phyloP scores from a whole-genome alignment of 768 basidiomycete genomes.

The Xerocomus brunneocitrinus region DNA sequence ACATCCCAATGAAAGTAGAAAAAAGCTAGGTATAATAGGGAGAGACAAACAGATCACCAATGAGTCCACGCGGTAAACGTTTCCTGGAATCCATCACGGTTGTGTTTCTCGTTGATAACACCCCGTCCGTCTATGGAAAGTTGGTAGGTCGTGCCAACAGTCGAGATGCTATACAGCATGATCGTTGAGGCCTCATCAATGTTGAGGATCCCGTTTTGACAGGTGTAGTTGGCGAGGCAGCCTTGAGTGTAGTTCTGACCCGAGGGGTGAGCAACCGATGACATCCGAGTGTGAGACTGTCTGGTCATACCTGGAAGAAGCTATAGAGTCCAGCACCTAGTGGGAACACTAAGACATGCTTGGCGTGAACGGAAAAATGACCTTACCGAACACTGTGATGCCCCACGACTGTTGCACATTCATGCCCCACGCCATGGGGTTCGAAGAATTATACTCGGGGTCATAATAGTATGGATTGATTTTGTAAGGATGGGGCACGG shows the following conservation, averaged over 20 bases:
- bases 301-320: constrained; percentile 42
- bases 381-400: constrained; percentile 43
- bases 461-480: constrained; percentile 34
- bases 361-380: neutral
- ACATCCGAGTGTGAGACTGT: too few species aligned
- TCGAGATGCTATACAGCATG: constrained; percentile 44
- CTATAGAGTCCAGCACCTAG: constrained; percentile 48
- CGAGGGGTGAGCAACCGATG: neutral
- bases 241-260: constrained; percentile 37
- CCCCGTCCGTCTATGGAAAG: constrained; percentile 34
- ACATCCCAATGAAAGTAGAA: neutral
- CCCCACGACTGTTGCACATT: constrained; percentile 37
- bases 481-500: constrained; percentile 40
- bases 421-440: constrained; percentile 40
- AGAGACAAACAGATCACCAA: constrained; percentile 13
- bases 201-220: constrained; percentile 41
- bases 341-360: neutral
- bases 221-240: constrained; percentile 36
- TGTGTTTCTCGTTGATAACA: constrained; percentile 34
- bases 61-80: constrained; percentile 36
- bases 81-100: constrained; percentile 43
- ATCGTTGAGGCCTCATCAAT: constrained; percentile 40
- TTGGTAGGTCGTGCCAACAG: constrained; percentile 41
- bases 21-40: neutral
- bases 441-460: constrained; percentile 33